A percentile compares a stretch with the other conserved stretches of the same genome.
These are phyloP conservation scores for Curvularia sp. DNA, from an alignment of 2,329 filamentous ascomycete genomes.

Conservation along the genomic window DNA sequence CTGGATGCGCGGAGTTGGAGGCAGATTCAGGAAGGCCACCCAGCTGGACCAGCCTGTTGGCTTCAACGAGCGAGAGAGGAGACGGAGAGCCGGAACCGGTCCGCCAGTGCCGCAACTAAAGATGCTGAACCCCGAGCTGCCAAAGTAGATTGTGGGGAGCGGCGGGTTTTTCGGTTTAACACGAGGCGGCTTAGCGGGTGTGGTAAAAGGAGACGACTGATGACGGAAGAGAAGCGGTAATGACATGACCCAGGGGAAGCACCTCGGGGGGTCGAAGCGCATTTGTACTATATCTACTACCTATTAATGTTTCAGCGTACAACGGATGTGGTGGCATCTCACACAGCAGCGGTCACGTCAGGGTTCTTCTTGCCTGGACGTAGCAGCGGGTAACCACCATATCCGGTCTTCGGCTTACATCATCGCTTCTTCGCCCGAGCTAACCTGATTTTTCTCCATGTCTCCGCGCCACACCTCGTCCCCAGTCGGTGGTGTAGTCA, in stretches of 20 bases:
- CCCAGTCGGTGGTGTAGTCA: background rate
- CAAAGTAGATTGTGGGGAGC: constrained; percentile 21
- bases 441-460: background rate
- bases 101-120: constrained; percentile 54
- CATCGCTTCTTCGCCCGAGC: background rate
- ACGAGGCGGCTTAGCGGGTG: background rate
- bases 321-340: background rate
- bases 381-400: constrained; percentile 7
- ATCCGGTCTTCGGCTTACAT: background rate
- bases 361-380: constrained; percentile 1
- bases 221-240: constrained; percentile 15
- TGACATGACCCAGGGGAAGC: constrained; percentile 12
- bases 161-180: background rate
- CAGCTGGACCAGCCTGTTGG: constrained; percentile 53
- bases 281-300: constrained; percentile 15
- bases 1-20: constrained; percentile 71
- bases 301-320: constrained; percentile 11
- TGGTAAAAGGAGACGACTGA: constrained; percentile 13
- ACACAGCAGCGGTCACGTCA: constrained; percentile 1
- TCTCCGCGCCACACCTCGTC: background rate
- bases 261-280: constrained; percentile 7
- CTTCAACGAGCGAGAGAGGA: constrained; percentile 64
- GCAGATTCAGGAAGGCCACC: constrained; percentile 64
- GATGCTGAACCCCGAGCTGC: constrained; percentile 29
- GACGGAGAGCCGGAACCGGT: constrained; percentile 68